Base-by-base conservation (phyloP, 257 asterid species). In the Solanum tarapatanum region DNA sequence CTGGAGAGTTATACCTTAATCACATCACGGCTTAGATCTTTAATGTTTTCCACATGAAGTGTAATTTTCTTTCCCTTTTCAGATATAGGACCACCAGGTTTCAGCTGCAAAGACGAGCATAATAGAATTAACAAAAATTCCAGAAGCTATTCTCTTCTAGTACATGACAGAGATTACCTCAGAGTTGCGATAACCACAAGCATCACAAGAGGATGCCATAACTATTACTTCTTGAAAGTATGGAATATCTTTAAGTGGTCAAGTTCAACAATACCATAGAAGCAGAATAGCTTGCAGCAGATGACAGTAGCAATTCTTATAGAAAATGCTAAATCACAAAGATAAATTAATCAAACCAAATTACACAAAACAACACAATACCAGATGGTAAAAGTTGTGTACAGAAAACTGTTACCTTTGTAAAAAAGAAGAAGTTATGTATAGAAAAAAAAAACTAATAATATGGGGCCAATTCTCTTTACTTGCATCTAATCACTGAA, bases 151-250 rank as follows among this genome's bases (percentile, higher is more conserved):
- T 80, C 26, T 10, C 55, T 80, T 45, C 85, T 45, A 80, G 41
- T 32, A 80, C 85, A 7, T 45, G 39, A 48, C 68, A 82, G 41
- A 4, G 28, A 69, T 21, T 28, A 86, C 99, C 98, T 97, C 99
- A 19, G 99, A 94, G 90, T 90, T 97, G 32, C 99, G 96, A 87
- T 96, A 97, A 84, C 99, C 99, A 89, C 99, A 97, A 39, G 92
- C 87, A 85, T 96, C 99, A 88, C 99, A 97, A 62, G 98, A 68
- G 72, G 99, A 91, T 43, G 99, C 98, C 99, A 97, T 97, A 69
- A 97, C 98, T 70, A 97, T 93, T 70, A 96, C 98, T 92, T 97
- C 98, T 92, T 93, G 96, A 51, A 97, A 97, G 91, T 97, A 96
- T 43, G 98, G 99, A 85, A 97, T 96, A 90, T 96, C 99, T 97